Percentiles rank a stretch among this genome's conserved stretches.
Conservation (phyloP, 148 eudicot species). For the Heliamphora exappendiculata region DNA sequence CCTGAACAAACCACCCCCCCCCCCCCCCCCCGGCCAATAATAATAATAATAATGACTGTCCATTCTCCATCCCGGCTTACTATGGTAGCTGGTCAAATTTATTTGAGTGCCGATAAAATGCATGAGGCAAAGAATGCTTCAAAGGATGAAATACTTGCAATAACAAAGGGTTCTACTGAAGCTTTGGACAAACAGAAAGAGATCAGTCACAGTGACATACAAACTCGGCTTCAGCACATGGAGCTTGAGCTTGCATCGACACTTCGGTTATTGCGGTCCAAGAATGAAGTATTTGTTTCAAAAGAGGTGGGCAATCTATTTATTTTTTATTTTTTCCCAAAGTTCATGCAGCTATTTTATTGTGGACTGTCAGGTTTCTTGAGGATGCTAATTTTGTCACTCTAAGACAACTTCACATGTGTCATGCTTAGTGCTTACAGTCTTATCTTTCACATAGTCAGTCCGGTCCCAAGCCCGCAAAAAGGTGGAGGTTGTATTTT, state of each 20-base stretch:
- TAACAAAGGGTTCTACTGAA: constrained; percentile 20
- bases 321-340: neutral
- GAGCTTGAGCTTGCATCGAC: constrained; percentile 66
- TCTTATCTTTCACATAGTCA: no score
- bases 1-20: no score
- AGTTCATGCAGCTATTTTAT: neutral
- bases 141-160: constrained; percentile 19
- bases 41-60: no score
- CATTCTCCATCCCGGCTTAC: neutral
- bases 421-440: neutral
- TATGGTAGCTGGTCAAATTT: constrained; percentile 61
- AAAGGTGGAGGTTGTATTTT: no score
- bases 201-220: constrained; percentile 27
- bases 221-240: constrained; percentile 59
- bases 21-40: no score
- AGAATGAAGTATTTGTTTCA: constrained; percentile 18
- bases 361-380: neutral
- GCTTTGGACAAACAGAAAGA: constrained; percentile 18
- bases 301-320: constrained; percentile 21
- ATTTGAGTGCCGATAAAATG: constrained; percentile 17
- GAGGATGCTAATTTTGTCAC: neutral
- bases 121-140: constrained; percentile 19
- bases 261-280: constrained; percentile 52
- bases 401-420: neutral
- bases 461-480: no score